A percentile compares a stretch with the other conserved stretches of the same genome.
phyloP scores from a whole-genome alignment of 2,329 filamentous ascomycete species.

The Hymenoscyphus albidus region DNA sequence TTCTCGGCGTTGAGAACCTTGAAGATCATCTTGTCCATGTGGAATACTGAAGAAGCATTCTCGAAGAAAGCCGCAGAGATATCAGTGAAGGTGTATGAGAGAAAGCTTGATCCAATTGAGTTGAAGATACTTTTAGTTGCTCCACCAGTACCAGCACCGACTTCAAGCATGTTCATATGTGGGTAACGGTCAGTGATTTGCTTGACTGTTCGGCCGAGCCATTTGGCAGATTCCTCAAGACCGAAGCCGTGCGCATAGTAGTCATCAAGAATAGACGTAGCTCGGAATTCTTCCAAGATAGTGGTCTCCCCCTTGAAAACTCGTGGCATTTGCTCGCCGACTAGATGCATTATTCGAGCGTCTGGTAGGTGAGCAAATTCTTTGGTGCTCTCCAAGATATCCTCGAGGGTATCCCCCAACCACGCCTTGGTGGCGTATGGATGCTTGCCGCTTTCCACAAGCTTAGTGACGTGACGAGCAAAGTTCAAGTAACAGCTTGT shows the following conservation, averaged over 20 bases:
- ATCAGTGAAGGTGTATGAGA: neutral
- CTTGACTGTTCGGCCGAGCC: slow-evolving; percentile 7
- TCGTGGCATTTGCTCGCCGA: slow-evolving; percentile 15
- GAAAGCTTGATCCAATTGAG: neutral
- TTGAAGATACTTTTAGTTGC: neutral
- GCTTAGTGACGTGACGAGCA: no score
- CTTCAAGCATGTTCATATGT: slow-evolving; percentile 37
- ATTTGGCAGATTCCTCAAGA: neutral
- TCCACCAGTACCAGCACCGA: slow-evolving; percentile 26
- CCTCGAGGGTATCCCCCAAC: neutral
- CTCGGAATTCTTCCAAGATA: neutral
- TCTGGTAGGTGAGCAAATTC: slow-evolving; percentile 9
- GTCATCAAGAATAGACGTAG: slow-evolving; percentile 3
- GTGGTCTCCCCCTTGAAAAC: slow-evolving; percentile 7
- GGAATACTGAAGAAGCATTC: slow-evolving; percentile 29
- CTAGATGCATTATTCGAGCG: slow-evolving; percentile 1
- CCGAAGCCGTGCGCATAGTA: slow-evolving; percentile 13
- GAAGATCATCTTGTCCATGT: slow-evolving; percentile 32
- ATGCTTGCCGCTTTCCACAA: slow-evolving; percentile 7
- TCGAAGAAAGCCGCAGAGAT: slow-evolving; percentile 34
- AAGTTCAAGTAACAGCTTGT: no score
- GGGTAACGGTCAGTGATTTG: slow-evolving; percentile 35
- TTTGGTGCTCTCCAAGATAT: neutral
- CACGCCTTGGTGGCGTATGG: slow-evolving; percentile 8
- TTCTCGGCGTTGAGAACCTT: slow-evolving; percentile 37